Base-by-base conservation (phyloP, 306 rosid species). In the Trichosanthes truncata region DNA sequence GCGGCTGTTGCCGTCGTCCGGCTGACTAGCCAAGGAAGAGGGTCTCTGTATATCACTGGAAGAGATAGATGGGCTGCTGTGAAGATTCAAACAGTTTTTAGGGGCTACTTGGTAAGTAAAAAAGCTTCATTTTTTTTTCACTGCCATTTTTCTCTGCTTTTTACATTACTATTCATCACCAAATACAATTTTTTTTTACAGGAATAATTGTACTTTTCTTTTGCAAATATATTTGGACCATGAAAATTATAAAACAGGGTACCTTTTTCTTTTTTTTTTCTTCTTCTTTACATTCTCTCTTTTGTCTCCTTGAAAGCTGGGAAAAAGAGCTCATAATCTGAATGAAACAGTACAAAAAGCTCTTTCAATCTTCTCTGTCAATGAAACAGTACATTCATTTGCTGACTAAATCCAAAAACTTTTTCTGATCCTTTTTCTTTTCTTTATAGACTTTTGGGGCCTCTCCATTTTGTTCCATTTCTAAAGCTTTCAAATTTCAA, bases 1-100 rank as follows among this genome's bases (percentile, higher is more conserved):
- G 99, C 99, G 0, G 99, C 99, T 0, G 97, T 90, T 25, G 99
- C 97, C 0, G 99, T 93, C 35, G 98, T 96, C 45, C 87, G 98
- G 81, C 89, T 96, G 5, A 96, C 98, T 0, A 96, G 98, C 72
- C 90, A 88, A 7, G 91, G 97, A 1, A 75, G 93, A 48, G 91
- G 90, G 1, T 26, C 87, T 61, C 29, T 89, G 86, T 88, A 86
- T 57, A 6, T 6, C 23, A 87, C 84, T 46, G 86, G 82, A 60
- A 87, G 93, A 76, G 98, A 88, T 74, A 88, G 84, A 51, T 93
- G 90, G 92, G 98, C 90, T 38, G 94, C 99, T 0, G 89, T 85
- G 18, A 91, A 89, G 89, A 96, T 96, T 87, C 99, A 96, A 79
- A 87, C 96, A 74, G 89, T 90, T 75, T 96, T 96, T 81, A 89